phyloP scores from a whole-genome alignment of 345 rosid genomes.

The Capsella bursapastoris region DNA sequence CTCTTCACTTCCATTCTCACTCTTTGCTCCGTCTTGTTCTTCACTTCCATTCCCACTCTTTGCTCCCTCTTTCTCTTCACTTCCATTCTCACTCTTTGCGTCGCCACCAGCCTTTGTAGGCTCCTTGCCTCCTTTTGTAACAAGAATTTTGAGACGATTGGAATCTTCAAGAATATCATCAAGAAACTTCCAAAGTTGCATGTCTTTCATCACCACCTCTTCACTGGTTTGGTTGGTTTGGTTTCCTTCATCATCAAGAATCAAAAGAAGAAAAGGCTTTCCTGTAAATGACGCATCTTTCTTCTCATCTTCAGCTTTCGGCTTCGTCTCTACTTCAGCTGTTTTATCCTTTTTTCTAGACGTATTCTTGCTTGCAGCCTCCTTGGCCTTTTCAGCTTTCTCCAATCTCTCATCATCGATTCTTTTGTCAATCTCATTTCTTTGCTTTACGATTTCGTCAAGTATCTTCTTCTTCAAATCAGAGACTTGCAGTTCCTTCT shows the following conservation, averaged over 20 bases:
- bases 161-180: neutral
- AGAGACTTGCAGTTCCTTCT: neutral
- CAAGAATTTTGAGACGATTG: constrained; percentile 3
- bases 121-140: constrained; percentile 32
- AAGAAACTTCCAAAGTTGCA: neutral
- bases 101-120: neutral
- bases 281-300: neutral
- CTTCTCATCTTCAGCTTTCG: neutral
- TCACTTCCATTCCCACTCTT: neutral
- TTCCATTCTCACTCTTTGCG: neutral
- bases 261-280: constrained; percentile 42
- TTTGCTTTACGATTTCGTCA: neutral
- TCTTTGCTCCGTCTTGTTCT: neutral
- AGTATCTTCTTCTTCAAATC: constrained; percentile 12
- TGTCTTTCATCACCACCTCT: constrained; percentile 13
- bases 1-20: no score
- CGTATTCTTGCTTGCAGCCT: no score
- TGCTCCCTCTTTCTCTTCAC: neutral
- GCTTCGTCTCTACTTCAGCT: no score
- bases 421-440: no score
- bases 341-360: neutral
- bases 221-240: constrained; percentile 1
- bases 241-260: constrained; percentile 51
- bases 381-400: no score
- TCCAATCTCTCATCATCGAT: no score